Base-by-base conservation (phyloP, 306 rosid genomes). In the Cucumis cinereus region DNA sequence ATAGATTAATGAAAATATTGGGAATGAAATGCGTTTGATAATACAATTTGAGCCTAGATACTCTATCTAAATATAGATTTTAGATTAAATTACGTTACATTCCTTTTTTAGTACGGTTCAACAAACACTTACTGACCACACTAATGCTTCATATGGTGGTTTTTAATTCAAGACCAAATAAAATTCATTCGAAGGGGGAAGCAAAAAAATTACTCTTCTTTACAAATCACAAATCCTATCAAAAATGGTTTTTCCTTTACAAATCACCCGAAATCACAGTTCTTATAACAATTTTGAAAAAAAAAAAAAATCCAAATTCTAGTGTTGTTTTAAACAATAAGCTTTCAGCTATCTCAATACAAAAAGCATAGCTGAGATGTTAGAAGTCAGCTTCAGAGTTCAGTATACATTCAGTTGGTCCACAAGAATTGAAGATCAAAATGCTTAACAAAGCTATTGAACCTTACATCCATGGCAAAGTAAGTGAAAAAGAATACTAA, bases 401-500 rank as follows among this genome's bases (percentile, higher is more conserved):
- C 76, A 71, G 75, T 68, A 50, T 50, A 30, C 35, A 72, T 17
- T 49, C 19, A 71, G 76, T 50, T 16, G 47, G 56, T 28, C 16
- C 45, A 52, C 76, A 69, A 52, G 76, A 72, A 72, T 5, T 50
- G 45, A 50, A 19, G 45, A 72, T 50, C 61, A 72, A 52, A 72
- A 28, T 17, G 28, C 43, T 71, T 72, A 30, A 16, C 45, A 72
- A 14, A 52, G 76, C 76, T 52, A 72, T 24, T 26, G 58, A 72
- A 72, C 28, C 28, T 72, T 72, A 72, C 76, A 72, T 50, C 61
- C 60, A 71, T 50, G 76, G 55, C 60, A 71, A 71, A 50, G 55
- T 14, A 43, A 70, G 60, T 47, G 58, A 26, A 71, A 72, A 72
- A 72, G 58, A 45, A 70, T 26, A 70, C 58, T 26, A 72, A 30